A percentile compares a stretch with the other conserved stretches of the same genome.
phyloP scores from a whole-genome alignment of 2,329 filamentous ascomycete genomes.

The Trichothecium sympodiale region DNA sequence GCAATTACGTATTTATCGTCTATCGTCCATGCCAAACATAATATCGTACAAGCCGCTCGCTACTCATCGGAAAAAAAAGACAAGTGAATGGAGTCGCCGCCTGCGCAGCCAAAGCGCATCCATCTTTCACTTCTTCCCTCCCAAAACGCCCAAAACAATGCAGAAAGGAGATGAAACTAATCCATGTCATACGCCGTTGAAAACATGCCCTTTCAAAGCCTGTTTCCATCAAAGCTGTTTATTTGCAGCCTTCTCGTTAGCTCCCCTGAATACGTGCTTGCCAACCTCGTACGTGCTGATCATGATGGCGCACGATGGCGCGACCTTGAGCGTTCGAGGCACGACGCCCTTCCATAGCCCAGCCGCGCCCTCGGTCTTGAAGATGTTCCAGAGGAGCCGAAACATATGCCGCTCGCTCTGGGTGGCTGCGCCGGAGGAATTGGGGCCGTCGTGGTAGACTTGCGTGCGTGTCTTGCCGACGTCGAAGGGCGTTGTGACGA shows the following conservation, averaged over 20 bases:
- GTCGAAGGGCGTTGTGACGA: constrained; percentile 90
- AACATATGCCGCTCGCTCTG: constrained; percentile 59
- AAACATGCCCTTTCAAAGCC: not conserved
- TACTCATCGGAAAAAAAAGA: not conserved
- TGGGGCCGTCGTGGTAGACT: constrained; percentile 52
- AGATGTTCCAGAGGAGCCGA: constrained; percentile 82
- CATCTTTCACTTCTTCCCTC: not conserved
- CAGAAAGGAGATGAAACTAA: not conserved
- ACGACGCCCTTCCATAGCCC: constrained; percentile 90
- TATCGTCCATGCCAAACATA: too few species aligned
- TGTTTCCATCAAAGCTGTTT: not conserved
- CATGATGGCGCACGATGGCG: constrained; percentile 97
- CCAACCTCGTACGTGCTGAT: constrained; percentile 96
- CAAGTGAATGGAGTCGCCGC: too few species aligned
- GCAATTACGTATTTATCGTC: too few species aligned
- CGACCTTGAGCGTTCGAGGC: constrained; percentile 84
- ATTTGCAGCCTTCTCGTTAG: constrained; percentile 44
- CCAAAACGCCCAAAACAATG: not conserved
- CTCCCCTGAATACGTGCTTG: constrained; percentile 71
- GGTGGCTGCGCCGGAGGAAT: constrained; percentile 20
- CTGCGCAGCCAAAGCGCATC: too few species aligned
- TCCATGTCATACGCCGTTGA: too few species aligned
- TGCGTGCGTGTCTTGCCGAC: constrained; percentile 95
- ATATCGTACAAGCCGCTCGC: not conserved
- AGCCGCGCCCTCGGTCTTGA: constrained; percentile 66